A percentile compares a stretch with the other conserved stretches of the same genome.
Evolutionary conservation across 148 eudicot genomes (phyloP).

Genomic region (Nyssa sinensis): DNA sequence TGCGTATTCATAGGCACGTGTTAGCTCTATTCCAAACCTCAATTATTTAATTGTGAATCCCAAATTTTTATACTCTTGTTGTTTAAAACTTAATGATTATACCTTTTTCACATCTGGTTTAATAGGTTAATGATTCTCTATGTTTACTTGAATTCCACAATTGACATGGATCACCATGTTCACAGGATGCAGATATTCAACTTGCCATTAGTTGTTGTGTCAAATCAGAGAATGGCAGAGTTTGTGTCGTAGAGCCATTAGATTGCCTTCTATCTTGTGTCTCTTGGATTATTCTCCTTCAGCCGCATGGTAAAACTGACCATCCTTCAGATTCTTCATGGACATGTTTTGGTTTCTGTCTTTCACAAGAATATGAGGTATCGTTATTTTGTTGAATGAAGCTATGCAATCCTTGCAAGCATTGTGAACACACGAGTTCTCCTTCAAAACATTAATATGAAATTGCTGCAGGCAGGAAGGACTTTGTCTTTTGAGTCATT

Average conservation of each 20-base stretch:
- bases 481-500: constrained; percentile 39
- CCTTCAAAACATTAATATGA: background rate
- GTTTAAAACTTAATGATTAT: background rate
- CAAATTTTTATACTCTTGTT: background rate
- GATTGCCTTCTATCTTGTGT: constrained; percentile 59
- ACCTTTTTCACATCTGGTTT: background rate
- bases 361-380: constrained; percentile 64
- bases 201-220: constrained; percentile 40
- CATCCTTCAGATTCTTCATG: constrained; percentile 35
- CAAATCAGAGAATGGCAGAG: constrained; percentile 41
- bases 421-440: background rate
- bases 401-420: background rate
- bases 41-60: background rate
- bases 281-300: constrained; percentile 61
- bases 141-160: background rate
- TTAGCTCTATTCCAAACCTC: background rate
- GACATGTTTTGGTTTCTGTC: constrained; percentile 58
- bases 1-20: constrained; percentile 3
- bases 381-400: background rate
- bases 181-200: constrained; percentile 43
- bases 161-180: background rate
- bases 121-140: too few relatives aligned
- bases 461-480: constrained; percentile 41
- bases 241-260: constrained; percentile 44
- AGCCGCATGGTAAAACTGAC: constrained; percentile 40